Evolutionary conservation across 257 asterid species (phyloP).

Genomic region (Solanum arcanum): DNA sequence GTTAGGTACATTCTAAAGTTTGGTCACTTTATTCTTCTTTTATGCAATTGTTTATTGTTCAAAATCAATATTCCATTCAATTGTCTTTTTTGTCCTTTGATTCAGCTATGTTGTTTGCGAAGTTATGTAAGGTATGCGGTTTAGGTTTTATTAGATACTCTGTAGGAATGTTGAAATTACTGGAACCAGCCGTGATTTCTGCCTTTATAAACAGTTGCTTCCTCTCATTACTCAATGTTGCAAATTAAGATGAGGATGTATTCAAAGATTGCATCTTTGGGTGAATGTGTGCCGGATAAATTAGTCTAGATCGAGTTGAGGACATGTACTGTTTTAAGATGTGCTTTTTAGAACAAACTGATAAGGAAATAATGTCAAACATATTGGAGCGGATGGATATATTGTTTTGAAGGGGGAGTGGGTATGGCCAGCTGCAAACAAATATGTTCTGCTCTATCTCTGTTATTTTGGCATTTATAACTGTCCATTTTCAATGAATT

Average conservation of each 20-base stretch:
- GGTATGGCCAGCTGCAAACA: neutral
- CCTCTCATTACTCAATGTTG: neutral
- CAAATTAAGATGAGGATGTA: neutral
- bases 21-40: neutral
- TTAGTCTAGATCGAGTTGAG: neutral
- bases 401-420: neutral
- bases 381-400: neutral
- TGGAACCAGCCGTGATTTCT: neutral
- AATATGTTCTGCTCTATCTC: neutral
- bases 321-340: neutral
- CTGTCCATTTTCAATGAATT: neutral
- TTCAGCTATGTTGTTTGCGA: neutral
- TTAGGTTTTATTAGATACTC: neutral
- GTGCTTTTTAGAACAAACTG: neutral
- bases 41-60: neutral
- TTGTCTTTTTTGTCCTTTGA: neutral
- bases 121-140: neutral
- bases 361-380: neutral
- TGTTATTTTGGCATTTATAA: neutral
- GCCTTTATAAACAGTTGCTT: neutral
- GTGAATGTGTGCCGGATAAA: neutral
- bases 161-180: neutral
- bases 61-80: no score
- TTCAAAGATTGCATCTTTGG: neutral
- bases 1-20: constrained; percentile 43